phyloP scores from a whole-genome alignment of 345 rosid genomes.

The Viola odorata region DNA sequence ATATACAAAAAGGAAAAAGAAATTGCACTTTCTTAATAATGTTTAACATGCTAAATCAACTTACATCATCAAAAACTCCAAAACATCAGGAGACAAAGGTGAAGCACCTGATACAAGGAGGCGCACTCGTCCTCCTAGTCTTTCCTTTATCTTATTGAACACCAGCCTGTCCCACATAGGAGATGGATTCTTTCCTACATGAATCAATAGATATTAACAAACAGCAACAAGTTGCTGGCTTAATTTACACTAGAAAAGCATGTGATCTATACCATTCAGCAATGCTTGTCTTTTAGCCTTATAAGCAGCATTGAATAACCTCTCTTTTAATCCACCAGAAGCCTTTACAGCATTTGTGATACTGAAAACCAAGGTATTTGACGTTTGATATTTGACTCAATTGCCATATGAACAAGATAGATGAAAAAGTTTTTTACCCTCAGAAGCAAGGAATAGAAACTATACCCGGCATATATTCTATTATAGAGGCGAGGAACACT shows the following conservation, averaged over 20 bases:
- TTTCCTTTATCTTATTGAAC: conserved; percentile 83
- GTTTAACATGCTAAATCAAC: conserved; percentile 19
- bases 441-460: conserved; percentile 17
- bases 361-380: conserved; percentile 37
- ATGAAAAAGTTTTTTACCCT: conserved; percentile 13
- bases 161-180: conserved; percentile 98
- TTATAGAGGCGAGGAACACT: conserved; percentile 95
- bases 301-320: conserved; percentile 86
- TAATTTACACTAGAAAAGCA: neutral
- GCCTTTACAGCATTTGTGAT: conserved; percentile 73
- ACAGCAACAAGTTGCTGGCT: neutral
- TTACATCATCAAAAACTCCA: conserved; percentile 89
- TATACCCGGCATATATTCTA: conserved; percentile 85
- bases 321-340: conserved; percentile 78
- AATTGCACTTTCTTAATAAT: neutral
- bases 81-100: conserved; percentile 92
- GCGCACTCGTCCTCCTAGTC: conserved; percentile 92
- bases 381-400: conserved; percentile 3
- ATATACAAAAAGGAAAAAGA: neutral
- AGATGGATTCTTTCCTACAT: conserved; percentile 80
- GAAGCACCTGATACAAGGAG: conserved; percentile 84
- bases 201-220: neutral
- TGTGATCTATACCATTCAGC: conserved; percentile 52
- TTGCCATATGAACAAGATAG: conserved; percentile 10
- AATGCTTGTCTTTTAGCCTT: conserved; percentile 93